phyloP scores from a whole-genome alignment of 2,329 filamentous ascomycete genomes.

The Blastomyces parvus region DNA sequence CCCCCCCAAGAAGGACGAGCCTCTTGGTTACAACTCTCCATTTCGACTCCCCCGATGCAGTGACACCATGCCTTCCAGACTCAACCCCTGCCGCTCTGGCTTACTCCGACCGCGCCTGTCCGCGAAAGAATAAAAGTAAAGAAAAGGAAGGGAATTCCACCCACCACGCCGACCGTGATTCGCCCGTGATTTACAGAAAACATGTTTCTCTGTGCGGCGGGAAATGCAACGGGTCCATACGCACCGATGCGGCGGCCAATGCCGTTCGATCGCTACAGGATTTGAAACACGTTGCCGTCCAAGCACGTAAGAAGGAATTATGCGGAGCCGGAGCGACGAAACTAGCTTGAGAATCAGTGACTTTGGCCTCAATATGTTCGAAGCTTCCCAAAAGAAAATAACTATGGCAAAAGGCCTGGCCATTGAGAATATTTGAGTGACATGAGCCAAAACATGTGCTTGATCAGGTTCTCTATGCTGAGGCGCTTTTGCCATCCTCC shows the following conservation, averaged over 20 bases:
- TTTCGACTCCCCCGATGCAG: background rate
- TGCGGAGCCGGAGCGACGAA: background rate
- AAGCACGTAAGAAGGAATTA: constrained; percentile 1
- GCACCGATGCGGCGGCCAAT: background rate
- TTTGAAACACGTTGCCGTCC: constrained; percentile 4
- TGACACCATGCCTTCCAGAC: background rate
- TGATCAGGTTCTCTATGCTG: background rate
- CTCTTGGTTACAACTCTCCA: background rate
- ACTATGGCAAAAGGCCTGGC: background rate
- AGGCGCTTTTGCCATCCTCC: background rate
- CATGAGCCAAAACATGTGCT: background rate
- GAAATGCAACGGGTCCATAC: background rate
- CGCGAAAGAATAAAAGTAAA: background rate
- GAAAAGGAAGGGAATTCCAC: background rate
- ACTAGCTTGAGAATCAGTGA: background rate
- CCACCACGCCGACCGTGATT: background rate
- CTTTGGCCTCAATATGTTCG: background rate
- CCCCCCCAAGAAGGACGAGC: too few species aligned
- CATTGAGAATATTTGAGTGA: background rate
- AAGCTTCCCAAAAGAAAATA: background rate
- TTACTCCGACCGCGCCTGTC: background rate
- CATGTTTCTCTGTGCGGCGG: background rate
- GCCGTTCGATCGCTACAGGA: constrained; percentile 1
- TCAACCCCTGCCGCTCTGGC: background rate
- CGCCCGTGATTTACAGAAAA: background rate